Evolutionary conservation across 257 asterid genomes (phyloP), one percentile per base, ranked within the genome.

Genomic region (Plantago ovata): DNA sequence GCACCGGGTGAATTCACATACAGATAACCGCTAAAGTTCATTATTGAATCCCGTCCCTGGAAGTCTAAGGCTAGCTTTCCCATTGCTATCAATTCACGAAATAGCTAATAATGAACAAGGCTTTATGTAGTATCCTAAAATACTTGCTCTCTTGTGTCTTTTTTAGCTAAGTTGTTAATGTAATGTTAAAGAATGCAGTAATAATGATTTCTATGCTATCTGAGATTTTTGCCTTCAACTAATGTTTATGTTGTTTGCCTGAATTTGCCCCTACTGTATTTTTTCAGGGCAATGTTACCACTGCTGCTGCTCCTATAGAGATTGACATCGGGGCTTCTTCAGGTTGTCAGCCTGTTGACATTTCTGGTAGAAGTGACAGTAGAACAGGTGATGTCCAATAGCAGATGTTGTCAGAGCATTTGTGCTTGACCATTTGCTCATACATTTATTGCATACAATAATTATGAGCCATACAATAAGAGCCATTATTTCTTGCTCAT

Each of bases 361-460:
- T 80, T 49, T 78, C 86, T 10, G 87, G 78, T 67, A 77, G 70
- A 64, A 69, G 72, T 69, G 84, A 79, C 60, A 77, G 66, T 42
- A 71, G 81, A 59, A 71, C 79, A 82, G 96, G 98, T 86, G 53
- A 42, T 64, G 42, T 60, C 49, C 21, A 41, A 63, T 56, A 11
- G 39, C 64, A 67, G 4, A 8, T 54, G 59, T 67, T 16, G 62
- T 7, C 42, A 38, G 65, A 20, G 33, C 33, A 33, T 7, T 38
- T 42, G 43, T 60, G 19, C 62, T 33, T 18, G 33, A 23, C 21
- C 47, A 24, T 53, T 45, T 58, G 21, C 48, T 22, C 21, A 16
- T 47, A 47, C 22, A 16, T 48, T 49, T 7, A 24, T 48, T 48
- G 54, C 32, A 19, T 28, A 8, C 54, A 20, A 47, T 3, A 28